Evolutionary conservation across 495 filamentous ascomycete species (phyloP).

Genomic region (Lepraria neglecta): DNA sequence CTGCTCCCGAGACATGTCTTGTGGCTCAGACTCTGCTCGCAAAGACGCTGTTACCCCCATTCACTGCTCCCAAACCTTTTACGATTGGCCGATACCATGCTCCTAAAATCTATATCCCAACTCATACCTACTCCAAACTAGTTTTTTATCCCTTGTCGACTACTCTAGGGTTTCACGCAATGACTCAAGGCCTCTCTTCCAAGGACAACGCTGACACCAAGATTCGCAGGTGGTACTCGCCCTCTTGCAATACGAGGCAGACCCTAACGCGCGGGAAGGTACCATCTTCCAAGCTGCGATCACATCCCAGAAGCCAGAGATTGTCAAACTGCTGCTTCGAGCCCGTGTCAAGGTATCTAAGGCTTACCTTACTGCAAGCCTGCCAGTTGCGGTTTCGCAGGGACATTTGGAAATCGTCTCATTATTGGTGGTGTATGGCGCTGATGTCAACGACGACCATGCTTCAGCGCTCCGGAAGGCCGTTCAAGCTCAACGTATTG

Average conservation of each 20-base stretch:
- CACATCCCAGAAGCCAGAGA: conserved; percentile 11
- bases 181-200: too few species aligned
- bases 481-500: conserved; percentile 16
- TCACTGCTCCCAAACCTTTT: too few species aligned
- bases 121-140: too few species aligned
- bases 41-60: neutral
- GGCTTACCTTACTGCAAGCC: neutral
- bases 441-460: conserved; percentile 11
- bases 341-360: conserved; percentile 8
- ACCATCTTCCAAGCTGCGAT: conserved; percentile 19
- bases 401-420: conserved; percentile 15
- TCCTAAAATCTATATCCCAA: too few species aligned
- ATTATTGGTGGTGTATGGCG: conserved; percentile 15
- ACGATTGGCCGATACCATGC: too few species aligned
- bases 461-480: conserved; percentile 21
- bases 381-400: conserved; percentile 15
- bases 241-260: conserved; percentile 17
- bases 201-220: too few species aligned
- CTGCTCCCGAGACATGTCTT: too few species aligned
- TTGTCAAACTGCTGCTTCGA: conserved; percentile 21
- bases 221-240: neutral
- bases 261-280: conserved; percentile 17
- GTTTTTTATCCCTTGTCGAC: too few species aligned
- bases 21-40: conserved; percentile 1
- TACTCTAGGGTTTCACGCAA: too few species aligned